Evolutionary conservation across 2,329 filamentous ascomycete genomes (phyloP).

Genomic region (Aaosphaeria arxii): DNA sequence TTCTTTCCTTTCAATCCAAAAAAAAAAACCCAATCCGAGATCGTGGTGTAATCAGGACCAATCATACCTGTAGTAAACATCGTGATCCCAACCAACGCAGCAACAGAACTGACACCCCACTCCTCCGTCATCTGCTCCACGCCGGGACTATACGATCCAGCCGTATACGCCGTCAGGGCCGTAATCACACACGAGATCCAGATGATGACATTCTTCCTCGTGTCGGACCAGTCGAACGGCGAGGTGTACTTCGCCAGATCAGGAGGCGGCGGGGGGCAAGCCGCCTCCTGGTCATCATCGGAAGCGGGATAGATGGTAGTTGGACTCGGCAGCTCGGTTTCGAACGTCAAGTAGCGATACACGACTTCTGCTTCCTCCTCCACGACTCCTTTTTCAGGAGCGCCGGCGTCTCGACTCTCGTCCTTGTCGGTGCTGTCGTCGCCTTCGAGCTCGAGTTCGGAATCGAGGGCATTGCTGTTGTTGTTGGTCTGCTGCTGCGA

Average conservation of each 20-base stretch:
- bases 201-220: conserved; percentile 68
- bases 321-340: conserved; percentile 55
- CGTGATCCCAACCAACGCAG: conserved; percentile 72
- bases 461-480: conserved; percentile 3
- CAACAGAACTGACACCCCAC: conserved; percentile 64
- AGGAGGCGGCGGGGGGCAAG: conserved; percentile 56
- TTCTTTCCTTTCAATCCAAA: conserved; percentile 15
- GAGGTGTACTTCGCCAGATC: conserved; percentile 65
- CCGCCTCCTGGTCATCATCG: conserved; percentile 27
- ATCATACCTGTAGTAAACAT: conserved; percentile 60
- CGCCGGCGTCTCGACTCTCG: conserved; percentile 4
- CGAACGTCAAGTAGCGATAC: conserved; percentile 61
- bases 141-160: conserved; percentile 75
- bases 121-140: conserved; percentile 62
- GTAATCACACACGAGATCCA: conserved; percentile 75
- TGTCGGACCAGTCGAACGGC: conserved; percentile 70
- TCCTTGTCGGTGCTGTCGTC: conserved; percentile 7
- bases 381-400: conserved; percentile 8
- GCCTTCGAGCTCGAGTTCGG: background rate
- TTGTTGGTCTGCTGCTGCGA: background rate
- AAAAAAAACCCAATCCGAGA: too few species aligned
- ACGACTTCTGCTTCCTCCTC: conserved; percentile 39
- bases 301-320: conserved; percentile 29
- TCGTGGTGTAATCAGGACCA: background rate
- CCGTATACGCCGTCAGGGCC: conserved; percentile 73